Percentiles rank a stretch among this genome's conserved stretches.
These are phyloP conservation scores for Nannochloropsis gaditana DNA, from an alignment of 108 stramenopile genomes.

Conservation along the genomic window DNA sequence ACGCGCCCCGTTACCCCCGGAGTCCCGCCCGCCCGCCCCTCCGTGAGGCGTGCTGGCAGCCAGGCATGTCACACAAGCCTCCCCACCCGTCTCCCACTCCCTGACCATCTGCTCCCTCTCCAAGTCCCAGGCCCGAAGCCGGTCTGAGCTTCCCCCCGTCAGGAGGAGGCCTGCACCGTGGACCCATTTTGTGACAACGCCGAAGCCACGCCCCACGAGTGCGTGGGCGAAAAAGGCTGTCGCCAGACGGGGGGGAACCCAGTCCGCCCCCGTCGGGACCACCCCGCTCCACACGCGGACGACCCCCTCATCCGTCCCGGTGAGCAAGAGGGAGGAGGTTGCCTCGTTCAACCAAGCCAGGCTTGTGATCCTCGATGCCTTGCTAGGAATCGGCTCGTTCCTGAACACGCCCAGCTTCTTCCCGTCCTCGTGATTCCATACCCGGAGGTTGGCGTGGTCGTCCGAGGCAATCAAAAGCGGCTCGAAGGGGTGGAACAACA, in stretches of 20 bases:
- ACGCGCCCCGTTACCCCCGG: slow-evolving; percentile 43
- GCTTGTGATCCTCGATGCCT: slow-evolving; percentile 67
- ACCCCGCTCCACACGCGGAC: slow-evolving; percentile 76
- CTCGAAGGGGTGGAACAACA: slow-evolving; percentile 88
- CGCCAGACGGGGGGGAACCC: slow-evolving; percentile 58
- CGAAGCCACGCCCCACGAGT: slow-evolving; percentile 60
- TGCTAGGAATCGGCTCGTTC: slow-evolving; percentile 38
- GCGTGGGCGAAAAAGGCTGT: slow-evolving; percentile 72
- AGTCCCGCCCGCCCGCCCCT: not conserved
- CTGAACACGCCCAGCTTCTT: slow-evolving; percentile 28
- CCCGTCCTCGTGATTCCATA: slow-evolving; percentile 64
- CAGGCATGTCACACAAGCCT: slow-evolving; percentile 74
- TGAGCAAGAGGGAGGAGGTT: slow-evolving; percentile 63
- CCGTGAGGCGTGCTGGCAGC: slow-evolving; percentile 54
- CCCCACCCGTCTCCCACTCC: slow-evolving; percentile 58
- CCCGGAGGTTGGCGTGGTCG: slow-evolving; percentile 62
- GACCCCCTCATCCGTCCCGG: slow-evolving; percentile 83
- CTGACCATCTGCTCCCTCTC: slow-evolving; percentile 61
- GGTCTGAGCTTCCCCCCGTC: slow-evolving; percentile 68
- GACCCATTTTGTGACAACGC: slow-evolving; percentile 80
- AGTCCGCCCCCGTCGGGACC: slow-evolving; percentile 60
- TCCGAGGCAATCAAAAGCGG: slow-evolving; percentile 73
- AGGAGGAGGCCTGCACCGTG: slow-evolving; percentile 62
- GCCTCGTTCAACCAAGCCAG: slow-evolving; percentile 84
- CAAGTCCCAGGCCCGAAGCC: slow-evolving; percentile 85